Evolutionary conservation across 2,329 filamentous ascomycete species (phyloP).

Genomic region (Nothopassalora personata): DNA sequence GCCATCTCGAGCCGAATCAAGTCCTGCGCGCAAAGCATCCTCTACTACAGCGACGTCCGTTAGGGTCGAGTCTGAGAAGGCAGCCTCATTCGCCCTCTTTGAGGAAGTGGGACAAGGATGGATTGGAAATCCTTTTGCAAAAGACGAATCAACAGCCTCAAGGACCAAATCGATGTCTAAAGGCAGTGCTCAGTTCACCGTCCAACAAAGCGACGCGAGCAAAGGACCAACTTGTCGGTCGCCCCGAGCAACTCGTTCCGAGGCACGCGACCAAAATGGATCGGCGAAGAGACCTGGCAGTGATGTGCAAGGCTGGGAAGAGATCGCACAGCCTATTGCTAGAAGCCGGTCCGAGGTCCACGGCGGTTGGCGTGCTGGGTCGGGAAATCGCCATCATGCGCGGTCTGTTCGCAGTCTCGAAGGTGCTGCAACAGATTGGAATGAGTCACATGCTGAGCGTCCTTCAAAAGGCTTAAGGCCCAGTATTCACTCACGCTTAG

Average conservation of each 20-base stretch:
- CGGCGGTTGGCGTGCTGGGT: neutral
- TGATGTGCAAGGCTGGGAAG: neutral
- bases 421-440: neutral
- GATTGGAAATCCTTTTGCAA: neutral
- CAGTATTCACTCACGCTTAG: neutral
- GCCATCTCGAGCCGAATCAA: neutral
- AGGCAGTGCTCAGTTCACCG: neutral
- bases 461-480: neutral
- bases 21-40: neutral
- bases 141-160: neutral
- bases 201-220: neutral
- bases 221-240: neutral
- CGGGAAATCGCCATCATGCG: neutral
- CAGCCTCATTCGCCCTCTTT: neutral
- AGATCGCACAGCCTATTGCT: neutral
- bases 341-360: neutral
- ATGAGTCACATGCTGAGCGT: neutral
- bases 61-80: neutral
- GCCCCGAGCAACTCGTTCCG: neutral
- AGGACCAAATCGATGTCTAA: neutral
- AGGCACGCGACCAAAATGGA: neutral
- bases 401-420: neutral
- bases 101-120: slow-evolving; percentile 1
- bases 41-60: neutral
- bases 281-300: neutral